Evolutionary conservation across 2,329 filamentous ascomycete species (phyloP).

Genomic region (Aspergillus luchuensis): DNA sequence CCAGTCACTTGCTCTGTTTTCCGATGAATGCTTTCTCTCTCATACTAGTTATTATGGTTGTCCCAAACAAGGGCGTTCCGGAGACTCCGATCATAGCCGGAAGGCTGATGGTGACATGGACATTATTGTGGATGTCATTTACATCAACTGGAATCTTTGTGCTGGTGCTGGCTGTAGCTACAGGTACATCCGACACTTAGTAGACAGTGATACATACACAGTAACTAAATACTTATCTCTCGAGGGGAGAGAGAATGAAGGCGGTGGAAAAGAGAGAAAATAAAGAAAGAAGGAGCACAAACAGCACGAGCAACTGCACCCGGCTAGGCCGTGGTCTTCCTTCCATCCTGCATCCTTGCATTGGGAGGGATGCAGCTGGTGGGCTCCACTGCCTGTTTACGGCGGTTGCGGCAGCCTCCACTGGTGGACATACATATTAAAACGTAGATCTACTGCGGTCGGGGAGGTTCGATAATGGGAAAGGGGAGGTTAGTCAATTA

Average conservation of each 20-base stretch:
- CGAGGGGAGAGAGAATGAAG: background rate
- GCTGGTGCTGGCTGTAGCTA: too few relatives aligned
- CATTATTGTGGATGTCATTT: background rate
- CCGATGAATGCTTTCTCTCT: background rate
- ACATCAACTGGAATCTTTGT: background rate
- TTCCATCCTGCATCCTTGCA: background rate
- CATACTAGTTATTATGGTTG: background rate
- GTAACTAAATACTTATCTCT: background rate
- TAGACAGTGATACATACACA: too few relatives aligned
- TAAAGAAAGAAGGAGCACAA: too few relatives aligned
- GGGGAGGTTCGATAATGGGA: too few relatives aligned
- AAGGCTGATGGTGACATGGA: background rate
- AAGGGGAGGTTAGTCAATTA: background rate
- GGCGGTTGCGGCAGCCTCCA: conserved; percentile 10
- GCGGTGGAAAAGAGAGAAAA: background rate
- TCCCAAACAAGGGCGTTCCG: background rate
- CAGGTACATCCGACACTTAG: too few relatives aligned
- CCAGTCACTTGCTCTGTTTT: background rate
- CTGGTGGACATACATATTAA: background rate
- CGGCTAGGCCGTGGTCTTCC: background rate
- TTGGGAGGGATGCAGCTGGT: background rate
- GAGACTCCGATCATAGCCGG: background rate
- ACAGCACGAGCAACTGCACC: too few relatives aligned
- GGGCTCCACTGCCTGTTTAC: conserved; percentile 21
- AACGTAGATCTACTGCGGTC: background rate